Conservation (phyloP, 345 rosid species). For the Gossypium bickii region DNA sequence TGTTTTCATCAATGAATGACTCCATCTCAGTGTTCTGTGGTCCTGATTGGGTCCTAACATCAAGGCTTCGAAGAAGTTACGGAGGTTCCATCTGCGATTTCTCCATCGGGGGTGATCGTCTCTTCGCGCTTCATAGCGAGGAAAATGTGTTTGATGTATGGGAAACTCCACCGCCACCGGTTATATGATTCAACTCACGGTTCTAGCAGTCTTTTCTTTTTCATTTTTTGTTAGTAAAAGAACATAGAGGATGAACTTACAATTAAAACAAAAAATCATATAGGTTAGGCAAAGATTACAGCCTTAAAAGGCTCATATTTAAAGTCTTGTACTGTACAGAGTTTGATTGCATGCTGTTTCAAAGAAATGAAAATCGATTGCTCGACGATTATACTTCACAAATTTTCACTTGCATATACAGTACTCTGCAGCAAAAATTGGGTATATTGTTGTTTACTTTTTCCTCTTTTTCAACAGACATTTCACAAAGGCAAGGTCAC, state of each 20-base stretch:
- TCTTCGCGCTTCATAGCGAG: conserved; percentile 87
- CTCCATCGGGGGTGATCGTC: conserved; percentile 82
- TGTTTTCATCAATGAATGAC: conserved; percentile 95
- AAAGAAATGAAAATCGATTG: conserved; percentile 23
- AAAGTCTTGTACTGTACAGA: conserved; percentile 12
- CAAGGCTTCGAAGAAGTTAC: conserved; percentile 61
- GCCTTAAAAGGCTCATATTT: not conserved
- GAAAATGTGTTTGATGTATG: conserved; percentile 92
- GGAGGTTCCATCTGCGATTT: conserved; percentile 94
- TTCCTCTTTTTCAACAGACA: not conserved
- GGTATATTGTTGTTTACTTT: too few species aligned
- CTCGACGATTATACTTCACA: conserved; percentile 10
- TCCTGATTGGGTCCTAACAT: conserved; percentile 81
- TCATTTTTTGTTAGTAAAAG: not conserved
- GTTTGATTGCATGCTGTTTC: not conserved
- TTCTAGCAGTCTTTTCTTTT: conserved; percentile 13
- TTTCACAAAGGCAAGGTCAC: not conserved
- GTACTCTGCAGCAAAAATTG: not conserved
- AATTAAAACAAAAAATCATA: not conserved
- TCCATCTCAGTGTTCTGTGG: conserved; percentile 83
- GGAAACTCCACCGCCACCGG: conserved; percentile 79
- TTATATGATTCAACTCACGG: conserved; percentile 37
- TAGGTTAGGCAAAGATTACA: conserved; percentile 18
- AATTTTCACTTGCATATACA: not conserved
- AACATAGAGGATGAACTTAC: conserved; percentile 19